These are phyloP conservation scores for Skeletonema costatum DNA, from an alignment of 108 stramenopile species.

Conservation along the genomic window DNA sequence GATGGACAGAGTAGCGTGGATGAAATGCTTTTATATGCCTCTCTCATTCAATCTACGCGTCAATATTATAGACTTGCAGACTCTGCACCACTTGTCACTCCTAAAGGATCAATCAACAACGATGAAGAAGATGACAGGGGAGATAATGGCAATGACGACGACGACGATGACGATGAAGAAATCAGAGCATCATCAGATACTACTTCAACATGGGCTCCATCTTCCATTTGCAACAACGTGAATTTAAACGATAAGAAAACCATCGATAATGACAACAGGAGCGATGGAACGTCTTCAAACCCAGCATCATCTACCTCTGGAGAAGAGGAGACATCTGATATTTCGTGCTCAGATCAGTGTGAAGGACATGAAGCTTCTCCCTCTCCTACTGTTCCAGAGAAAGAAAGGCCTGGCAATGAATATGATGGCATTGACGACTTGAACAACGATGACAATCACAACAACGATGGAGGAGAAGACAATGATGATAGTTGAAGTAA, in stretches of 20 bases:
- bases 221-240: constrained; percentile 4
- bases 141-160: background rate
- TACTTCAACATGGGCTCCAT: constrained; percentile 30
- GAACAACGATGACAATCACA: background rate
- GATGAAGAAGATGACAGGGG: constrained; percentile 2
- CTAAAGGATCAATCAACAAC: background rate
- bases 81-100: background rate
- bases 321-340: constrained; percentile 15
- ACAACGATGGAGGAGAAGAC: background rate
- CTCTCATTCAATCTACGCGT: constrained; percentile 21
- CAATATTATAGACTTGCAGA: background rate
- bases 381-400: background rate
- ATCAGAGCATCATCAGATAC: constrained; percentile 5
- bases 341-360: background rate
- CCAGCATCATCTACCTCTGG: background rate
- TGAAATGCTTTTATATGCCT: constrained; percentile 6
- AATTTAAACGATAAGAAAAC: constrained; percentile 16
- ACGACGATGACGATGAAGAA: background rate
- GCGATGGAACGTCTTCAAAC: constrained; percentile 25
- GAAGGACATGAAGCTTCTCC: background rate
- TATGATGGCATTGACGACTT: background rate
- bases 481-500: background rate
- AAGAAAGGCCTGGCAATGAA: background rate
- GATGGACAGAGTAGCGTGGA: background rate
- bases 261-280: constrained; percentile 47